phyloP scores from a whole-genome alignment of 2,329 filamentous ascomycete species.

The Venturia aucupariae region DNA sequence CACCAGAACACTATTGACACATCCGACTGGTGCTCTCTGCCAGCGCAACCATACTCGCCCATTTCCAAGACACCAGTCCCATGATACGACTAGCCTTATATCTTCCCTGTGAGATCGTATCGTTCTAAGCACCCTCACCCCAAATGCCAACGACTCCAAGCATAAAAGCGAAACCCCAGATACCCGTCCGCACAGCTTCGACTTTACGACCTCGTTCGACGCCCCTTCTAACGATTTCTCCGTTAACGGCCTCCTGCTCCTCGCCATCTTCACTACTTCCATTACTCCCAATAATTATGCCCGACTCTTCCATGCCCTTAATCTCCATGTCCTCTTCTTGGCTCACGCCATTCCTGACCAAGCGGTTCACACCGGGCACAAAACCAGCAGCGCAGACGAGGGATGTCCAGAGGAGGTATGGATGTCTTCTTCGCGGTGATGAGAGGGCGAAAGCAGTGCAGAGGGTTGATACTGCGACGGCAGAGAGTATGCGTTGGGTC shows the following conservation, averaged over 20 bases:
- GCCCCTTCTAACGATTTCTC: slow-evolving; percentile 38
- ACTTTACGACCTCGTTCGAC: slow-evolving; percentile 34
- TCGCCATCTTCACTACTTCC: slow-evolving; percentile 19
- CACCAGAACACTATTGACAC: neutral
- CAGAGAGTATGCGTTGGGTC: slow-evolving; percentile 54
- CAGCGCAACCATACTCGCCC: neutral
- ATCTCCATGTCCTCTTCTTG: slow-evolving; percentile 9
- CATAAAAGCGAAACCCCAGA: slow-evolving; percentile 36
- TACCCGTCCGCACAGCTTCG: slow-evolving; percentile 33
- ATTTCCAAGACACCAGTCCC: neutral
- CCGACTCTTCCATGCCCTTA: slow-evolving; percentile 17
- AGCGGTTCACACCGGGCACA: slow-evolving; percentile 16
- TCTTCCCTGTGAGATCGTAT: neutral
- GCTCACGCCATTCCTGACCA: slow-evolving; percentile 18
- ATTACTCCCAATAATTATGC: slow-evolving; percentile 17
- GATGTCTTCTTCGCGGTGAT: slow-evolving; percentile 66
- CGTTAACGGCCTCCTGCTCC: slow-evolving; percentile 36
- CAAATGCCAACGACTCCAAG: slow-evolving; percentile 41
- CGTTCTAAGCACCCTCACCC: slow-evolving; percentile 29
- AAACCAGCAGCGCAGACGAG: slow-evolving; percentile 50
- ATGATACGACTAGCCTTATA: neutral
- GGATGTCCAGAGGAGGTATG: slow-evolving; percentile 81
- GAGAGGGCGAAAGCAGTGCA: slow-evolving; percentile 70
- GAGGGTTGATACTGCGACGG: slow-evolving; percentile 61
- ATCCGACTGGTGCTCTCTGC: neutral